Evolutionary conservation across 2,329 filamentous ascomycete genomes (phyloP), one percentile per base, ranked within the genome.

Genomic region (Ceratocystis alfenasii): DNA sequence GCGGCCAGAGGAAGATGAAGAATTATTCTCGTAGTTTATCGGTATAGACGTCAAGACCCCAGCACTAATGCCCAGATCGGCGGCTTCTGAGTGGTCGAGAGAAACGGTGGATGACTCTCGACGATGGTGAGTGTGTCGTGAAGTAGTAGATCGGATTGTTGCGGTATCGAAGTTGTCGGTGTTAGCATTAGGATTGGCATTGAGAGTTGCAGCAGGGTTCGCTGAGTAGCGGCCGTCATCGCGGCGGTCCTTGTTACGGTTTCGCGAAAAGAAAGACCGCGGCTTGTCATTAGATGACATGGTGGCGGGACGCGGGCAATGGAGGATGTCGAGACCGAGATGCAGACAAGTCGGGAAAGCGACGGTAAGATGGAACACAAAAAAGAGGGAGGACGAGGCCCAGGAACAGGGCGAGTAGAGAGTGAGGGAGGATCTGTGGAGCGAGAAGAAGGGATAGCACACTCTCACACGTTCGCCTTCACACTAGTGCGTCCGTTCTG

Each of bases 11-110:
- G 82, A 74, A 30, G 53, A 57, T 5, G 53, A 57, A 63, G 81
- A 74, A 36, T 87, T 80, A 71, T 79, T 85, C 71, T 95, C 89
- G 78, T 95, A 95, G 41, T 22, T 44, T n/a, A 67, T 64, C 41
- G 92, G 90, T 69, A 96, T 92, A 33, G 89, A 87, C 44, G 90
- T 90, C 72, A 96, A 90, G 67, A 93, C 84, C 67, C 90, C 91
- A 44, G 90, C 87, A 72, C 88, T 87, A 68, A 92, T 77, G 67
- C 84, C 86, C 68, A 81, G 77, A 62, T 87, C 87, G 71, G 85
- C 80, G 61, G 85, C 83, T 69, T 80, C 77, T 62, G 85, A 83
- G 68, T 83, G 79, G 72, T 93, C 89, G 71, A 90, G 76, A 15
- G 88, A 93, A 70, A 87, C 80, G 70, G 84, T 77, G 46, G 88